Base-by-base conservation (phyloP, 2,329 filamentous ascomycete species). In the Ophiostoma ips region DNA sequence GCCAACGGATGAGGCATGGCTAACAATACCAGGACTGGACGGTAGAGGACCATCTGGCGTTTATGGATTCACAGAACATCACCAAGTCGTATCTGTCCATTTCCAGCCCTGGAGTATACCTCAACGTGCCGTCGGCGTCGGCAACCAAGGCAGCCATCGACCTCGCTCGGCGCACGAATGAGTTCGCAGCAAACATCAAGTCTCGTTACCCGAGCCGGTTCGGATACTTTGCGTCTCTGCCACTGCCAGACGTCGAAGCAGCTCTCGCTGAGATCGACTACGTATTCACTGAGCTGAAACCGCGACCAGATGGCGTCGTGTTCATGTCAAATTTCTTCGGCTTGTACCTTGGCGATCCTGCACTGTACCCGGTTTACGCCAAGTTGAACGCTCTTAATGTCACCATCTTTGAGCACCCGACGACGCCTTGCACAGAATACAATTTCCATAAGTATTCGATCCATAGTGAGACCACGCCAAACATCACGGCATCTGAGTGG, bases 351-450 rank as follows among this genome's bases (percentile, higher is more conserved):
- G 75, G 75, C 3, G 67, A 73, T 52, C 52, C 60, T 0, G 56
- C 54, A 1, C 64, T 77, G 28, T 66, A 69, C 19, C 59, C 63
- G 0, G 62, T 78, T 12, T 77, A 73, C 53, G 63, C 67, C 2
- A 68, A 66, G 34, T 58, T 79, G 24, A 69, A 76, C 49, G 55
- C 59, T 3, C 58, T 70, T 2, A 63, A 68, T 4, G 70, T 70
- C 0, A 68, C 65, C 1, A 63, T 76, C 1, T 77, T 79, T 57
- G 69, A 77, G 43, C 75, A 79, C 50, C 74, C 73, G 1, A 76
- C 72, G 0, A 71, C 63, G n/a, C 70, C 69, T 0, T 70, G 65
- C 51, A 67, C 66, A 3, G 60, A 59, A 30, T 38, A 31, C 9
- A 55, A 55, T 28, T 30, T 46, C 7, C 9, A 36, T 7, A 19